A percentile compares a stretch with the other conserved stretches of the same genome.
phyloP scores from a whole-genome alignment of 2,329 filamentous ascomycete species.

The Knoxdaviesia capensis region DNA sequence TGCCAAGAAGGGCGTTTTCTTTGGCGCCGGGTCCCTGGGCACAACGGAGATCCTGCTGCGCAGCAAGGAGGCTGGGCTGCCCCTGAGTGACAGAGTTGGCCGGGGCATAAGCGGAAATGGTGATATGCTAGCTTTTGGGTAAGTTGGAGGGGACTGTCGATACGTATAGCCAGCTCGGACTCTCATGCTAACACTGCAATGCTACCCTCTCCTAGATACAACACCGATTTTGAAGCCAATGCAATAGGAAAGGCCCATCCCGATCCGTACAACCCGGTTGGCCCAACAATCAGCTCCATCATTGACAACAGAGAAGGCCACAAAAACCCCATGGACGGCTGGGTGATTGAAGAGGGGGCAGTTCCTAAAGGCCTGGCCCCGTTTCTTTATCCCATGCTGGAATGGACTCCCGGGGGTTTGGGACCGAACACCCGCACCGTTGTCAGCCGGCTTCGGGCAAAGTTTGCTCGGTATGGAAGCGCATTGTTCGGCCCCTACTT shows the following conservation, averaged over 20 bases:
- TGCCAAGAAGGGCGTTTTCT: conserved; percentile 42
- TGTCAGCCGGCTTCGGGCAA: conserved; percentile 20
- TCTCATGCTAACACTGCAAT: neutral
- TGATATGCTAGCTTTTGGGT: conserved; percentile 44
- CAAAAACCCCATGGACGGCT: conserved; percentile 36
- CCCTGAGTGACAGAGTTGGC: conserved; percentile 35
- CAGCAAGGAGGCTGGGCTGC: conserved; percentile 35
- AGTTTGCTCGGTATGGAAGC: conserved; percentile 27
- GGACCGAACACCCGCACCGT: conserved; percentile 17
- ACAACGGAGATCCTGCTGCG: conserved; percentile 46
- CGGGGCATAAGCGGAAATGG: conserved; percentile 45
- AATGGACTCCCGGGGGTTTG: conserved; percentile 27
- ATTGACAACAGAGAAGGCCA: conserved; percentile 36
- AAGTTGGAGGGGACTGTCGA: conserved; percentile 6
- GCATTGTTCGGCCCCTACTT: conserved; percentile 38
- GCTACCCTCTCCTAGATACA: conserved; percentile 22
- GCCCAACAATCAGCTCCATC: conserved; percentile 41
- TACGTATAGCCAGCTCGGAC: too few species aligned
- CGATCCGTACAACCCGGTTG: conserved; percentile 29
- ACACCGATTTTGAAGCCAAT: conserved; percentile 35
- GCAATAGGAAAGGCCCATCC: conserved; percentile 30
- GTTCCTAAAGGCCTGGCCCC: conserved; percentile 35
- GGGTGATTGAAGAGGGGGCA: conserved; percentile 42
- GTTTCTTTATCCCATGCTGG: conserved; percentile 35
- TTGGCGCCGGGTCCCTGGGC: conserved; percentile 43